Base-by-base conservation (phyloP, 2,329 filamentous ascomycete genomes). In the Penicillium sp. region DNA sequence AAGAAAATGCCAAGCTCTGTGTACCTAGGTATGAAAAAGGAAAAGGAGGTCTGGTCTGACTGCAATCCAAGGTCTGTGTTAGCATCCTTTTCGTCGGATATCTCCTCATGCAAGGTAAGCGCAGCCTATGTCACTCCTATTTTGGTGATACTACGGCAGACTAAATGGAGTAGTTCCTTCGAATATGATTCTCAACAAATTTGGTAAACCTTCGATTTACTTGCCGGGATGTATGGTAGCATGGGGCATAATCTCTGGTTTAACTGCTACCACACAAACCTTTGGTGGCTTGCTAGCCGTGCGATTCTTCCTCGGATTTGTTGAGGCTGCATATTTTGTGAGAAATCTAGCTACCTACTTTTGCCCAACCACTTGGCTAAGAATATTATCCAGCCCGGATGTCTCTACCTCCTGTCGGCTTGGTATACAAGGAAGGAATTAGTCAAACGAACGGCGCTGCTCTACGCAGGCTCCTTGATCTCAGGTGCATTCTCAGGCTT, bases 341-440 rank as follows among this genome's bases (percentile, higher is more conserved):
- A 26, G 48, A 35, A 16, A 20, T n/a, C n/a, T n/a, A n/a, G n/a
- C 14, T 9, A 14, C 5, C 5, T 9, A 8, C 5, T 11, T 0
- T 12, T 18, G 30, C 18, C 3, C 18, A 48, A 2, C 1, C 20
- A 14, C 47, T 50, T 18, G 11, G 12, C 30, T 35, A 38, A 20
- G 3, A 11, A n/a, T n/a, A n/a, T n/a, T n/a, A 3, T 8, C 20
- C 33, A 51, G 48, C 85, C 85, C 0, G 81, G 81, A 56, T 84
- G 81, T 53, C 83, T 87, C 0, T 89, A 88, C 65, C 73, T 89
- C 3, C 79, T 89, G 23, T 85, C 81, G 61, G 87, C 84, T 12
- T 89, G 84, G 85, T 88, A 87, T 65, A 85, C 83, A 0, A 54
- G 65, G 12, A 42, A 54, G 52, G 62, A 68, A 62, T 56, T 64